phyloP scores from a whole-genome alignment of 2,329 filamentous ascomycete species.

The Cladorrhinum sp. region DNA sequence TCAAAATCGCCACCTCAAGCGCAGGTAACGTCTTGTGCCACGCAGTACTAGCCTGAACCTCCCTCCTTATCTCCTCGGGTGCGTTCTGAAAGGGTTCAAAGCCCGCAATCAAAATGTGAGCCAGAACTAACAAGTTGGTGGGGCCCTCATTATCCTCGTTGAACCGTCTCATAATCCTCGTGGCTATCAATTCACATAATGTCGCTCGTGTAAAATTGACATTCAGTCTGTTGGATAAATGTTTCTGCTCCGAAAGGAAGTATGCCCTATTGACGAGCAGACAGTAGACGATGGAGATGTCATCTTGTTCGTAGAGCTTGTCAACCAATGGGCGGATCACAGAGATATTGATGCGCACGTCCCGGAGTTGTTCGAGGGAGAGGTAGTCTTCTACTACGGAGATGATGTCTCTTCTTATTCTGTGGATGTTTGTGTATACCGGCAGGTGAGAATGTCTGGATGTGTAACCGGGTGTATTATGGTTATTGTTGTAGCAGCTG shows the following conservation, averaged over 20 bases:
- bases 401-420: constrained; percentile 62
- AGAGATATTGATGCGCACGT: constrained; percentile 76
- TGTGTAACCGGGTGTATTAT: constrained; percentile 22
- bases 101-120: constrained; percentile 76
- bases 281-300: constrained; percentile 82
- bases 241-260: constrained; percentile 74
- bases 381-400: constrained; percentile 61
- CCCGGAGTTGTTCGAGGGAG: constrained; percentile 72
- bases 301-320: constrained; percentile 73
- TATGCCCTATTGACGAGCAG: constrained; percentile 77
- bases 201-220: constrained; percentile 75
- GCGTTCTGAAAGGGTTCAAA: constrained; percentile 86
- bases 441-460: constrained; percentile 63
- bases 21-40: constrained; percentile 66
- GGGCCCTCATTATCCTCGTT: constrained; percentile 73
- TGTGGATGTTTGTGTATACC: constrained; percentile 75
- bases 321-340: constrained; percentile 81
- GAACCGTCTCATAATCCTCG: constrained; percentile 72
- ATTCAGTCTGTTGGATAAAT: constrained; percentile 74
- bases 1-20: constrained; percentile 79
- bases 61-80: constrained; percentile 61
- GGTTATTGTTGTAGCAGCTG: constrained; percentile 39
- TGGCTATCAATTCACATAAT: constrained; percentile 77
- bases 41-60: constrained; percentile 50
- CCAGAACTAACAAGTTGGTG: constrained; percentile 67